These are phyloP conservation scores for Penicillium longicatenatum DNA, from an alignment of 495 filamentous ascomycete genomes.

Conservation along the genomic window DNA sequence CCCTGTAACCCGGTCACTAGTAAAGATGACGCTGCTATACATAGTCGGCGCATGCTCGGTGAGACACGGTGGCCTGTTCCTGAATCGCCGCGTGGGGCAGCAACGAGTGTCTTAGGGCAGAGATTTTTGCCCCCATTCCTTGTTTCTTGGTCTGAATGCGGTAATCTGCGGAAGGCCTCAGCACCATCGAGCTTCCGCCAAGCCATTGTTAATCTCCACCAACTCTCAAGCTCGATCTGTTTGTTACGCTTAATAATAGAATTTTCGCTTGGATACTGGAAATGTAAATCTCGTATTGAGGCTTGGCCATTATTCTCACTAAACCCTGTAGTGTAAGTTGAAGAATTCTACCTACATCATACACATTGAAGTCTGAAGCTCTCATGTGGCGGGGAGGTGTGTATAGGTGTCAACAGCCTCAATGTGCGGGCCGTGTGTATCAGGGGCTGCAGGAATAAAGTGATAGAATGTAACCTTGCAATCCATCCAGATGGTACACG, in stretches of 20 bases:
- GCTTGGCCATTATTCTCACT: background rate
- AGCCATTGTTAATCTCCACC: background rate
- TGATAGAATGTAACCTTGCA: background rate
- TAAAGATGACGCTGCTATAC: no score
- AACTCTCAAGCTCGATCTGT: background rate
- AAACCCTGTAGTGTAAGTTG: background rate
- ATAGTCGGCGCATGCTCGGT: background rate
- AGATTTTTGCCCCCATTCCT: background rate
- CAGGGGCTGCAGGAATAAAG: background rate
- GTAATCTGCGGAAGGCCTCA: background rate
- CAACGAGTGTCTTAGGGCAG: background rate
- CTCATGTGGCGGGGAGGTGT: background rate
- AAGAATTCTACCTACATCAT: no score
- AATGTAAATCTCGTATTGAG: background rate
- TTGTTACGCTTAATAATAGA: background rate
- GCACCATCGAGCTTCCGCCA: background rate
- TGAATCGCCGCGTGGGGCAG: background rate
- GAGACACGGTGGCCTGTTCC: background rate
- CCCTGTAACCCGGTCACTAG: no score
- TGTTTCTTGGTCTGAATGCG: background rate
- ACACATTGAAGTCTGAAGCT: background rate
- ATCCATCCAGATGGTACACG: background rate
- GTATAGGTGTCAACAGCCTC: background rate
- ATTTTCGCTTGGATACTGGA: background rate
- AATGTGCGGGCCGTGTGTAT: background rate